These are phyloP conservation scores for Serendipita sp. DNA, from an alignment of 768 basidiomycete genomes.

Conservation along the genomic window DNA sequence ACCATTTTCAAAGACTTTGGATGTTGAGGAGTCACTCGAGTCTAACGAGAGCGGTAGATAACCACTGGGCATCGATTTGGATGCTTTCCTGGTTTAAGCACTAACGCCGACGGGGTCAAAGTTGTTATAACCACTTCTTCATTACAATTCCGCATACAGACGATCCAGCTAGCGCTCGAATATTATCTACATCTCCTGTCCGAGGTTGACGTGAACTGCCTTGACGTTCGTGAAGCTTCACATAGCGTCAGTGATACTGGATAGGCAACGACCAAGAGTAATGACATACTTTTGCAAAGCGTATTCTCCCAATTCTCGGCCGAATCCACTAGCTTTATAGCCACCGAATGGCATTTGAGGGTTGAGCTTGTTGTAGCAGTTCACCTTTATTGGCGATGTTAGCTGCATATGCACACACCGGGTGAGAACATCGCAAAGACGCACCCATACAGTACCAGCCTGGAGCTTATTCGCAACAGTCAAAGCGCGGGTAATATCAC, in stretches of 20 bases:
- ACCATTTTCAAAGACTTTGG: not conserved
- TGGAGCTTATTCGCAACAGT: slow-evolving; percentile 55
- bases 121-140: not conserved
- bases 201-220: slow-evolving; percentile 49
- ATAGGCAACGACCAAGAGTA: slow-evolving; percentile 4
- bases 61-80: not conserved
- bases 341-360: slow-evolving; percentile 65
- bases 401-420: too few species aligned
- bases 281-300: slow-evolving; percentile 40
- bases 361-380: slow-evolving; percentile 25
- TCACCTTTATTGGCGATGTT: slow-evolving; percentile 7
- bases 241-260: slow-evolving; percentile 2
- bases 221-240: slow-evolving; percentile 50
- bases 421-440: not conserved
- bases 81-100: not conserved
- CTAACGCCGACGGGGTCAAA: not conserved
- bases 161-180: too few species aligned
- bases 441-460: slow-evolving; percentile 70
- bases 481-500: slow-evolving; percentile 58
- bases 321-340: slow-evolving; percentile 70
- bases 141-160: not conserved
- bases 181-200: not conserved
- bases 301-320: slow-evolving; percentile 67
- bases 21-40: not conserved
- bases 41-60: not conserved